phyloP scores from a whole-genome alignment of 1,284 basidiomycete species.

The Malassezia yamatoensis region DNA sequence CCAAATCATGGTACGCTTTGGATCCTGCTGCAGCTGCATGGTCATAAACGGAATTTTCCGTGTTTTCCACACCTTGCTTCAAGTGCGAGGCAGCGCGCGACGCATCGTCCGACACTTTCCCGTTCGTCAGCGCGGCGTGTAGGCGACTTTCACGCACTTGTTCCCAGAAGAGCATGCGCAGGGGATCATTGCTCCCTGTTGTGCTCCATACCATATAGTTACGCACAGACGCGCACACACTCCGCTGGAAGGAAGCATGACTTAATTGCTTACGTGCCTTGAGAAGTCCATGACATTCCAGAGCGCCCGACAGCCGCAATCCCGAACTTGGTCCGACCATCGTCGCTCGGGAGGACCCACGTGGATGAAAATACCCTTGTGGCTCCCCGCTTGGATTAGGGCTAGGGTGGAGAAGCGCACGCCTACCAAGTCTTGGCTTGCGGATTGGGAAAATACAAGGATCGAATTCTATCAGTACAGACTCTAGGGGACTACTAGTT shows the following conservation, averaged over 20 bases:
- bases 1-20: background rate
- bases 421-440: too few relatives aligned
- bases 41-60: background rate
- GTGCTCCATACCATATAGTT: constrained; percentile 6
- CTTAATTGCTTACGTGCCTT: background rate
- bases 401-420: too few relatives aligned
- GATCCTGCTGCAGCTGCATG: background rate
- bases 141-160: background rate
- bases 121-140: background rate
- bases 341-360: background rate
- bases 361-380: too few relatives aligned
- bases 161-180: constrained; percentile 4
- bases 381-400: too few relatives aligned
- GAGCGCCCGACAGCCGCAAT: background rate
- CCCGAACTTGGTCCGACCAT: constrained; percentile 11
- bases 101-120: background rate
- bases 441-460: too few relatives aligned
- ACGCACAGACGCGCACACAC: background rate
- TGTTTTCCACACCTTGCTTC: background rate
- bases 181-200: constrained; percentile 1
- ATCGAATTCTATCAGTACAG: too few relatives aligned
- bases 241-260: background rate
- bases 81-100: background rate
- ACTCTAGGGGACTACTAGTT: too few relatives aligned
- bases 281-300: background rate